Percentiles rank a stretch among this genome's conserved stretches.
Evolutionary conservation across 208 protist species (phyloP).

Genomic region (Spongospora subterranea): DNA sequence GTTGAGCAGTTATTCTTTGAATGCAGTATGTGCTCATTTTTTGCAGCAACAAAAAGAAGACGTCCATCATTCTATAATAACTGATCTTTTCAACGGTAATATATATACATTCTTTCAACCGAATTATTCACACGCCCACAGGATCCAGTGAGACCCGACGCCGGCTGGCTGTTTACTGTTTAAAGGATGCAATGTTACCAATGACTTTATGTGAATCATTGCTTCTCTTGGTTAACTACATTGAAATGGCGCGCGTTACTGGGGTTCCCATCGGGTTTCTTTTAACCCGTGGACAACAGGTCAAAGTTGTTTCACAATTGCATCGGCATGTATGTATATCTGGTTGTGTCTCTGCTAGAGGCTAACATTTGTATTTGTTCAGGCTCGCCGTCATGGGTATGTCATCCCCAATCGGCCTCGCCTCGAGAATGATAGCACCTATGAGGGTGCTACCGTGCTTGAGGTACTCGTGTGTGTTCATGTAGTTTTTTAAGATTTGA

Average conservation of each 20-base stretch:
- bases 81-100: slow-evolving; percentile 66
- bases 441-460: slow-evolving; percentile 97
- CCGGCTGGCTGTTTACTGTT: slow-evolving; percentile 96
- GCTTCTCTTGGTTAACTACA: slow-evolving; percentile 97
- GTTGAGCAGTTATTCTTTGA: slow-evolving; percentile 98
- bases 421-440: slow-evolving; percentile 74
- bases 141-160: slow-evolving; percentile 93
- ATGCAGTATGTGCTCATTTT: slow-evolving; percentile 96
- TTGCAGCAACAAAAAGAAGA: slow-evolving; percentile 99
- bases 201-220: slow-evolving; percentile 95
- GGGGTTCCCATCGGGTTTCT: slow-evolving; percentile 96
- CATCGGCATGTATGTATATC: slow-evolving; percentile 76
- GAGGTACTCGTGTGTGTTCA: slow-evolving; percentile 78
- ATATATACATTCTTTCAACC: not conserved
- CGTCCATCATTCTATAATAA: slow-evolving; percentile 98
- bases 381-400: slow-evolving; percentile 35
- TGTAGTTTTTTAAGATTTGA: not conserved
- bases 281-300: slow-evolving; percentile 95
- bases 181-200: slow-evolving; percentile 85
- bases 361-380: not conserved
- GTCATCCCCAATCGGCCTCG: slow-evolving; percentile 66
- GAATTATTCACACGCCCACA: slow-evolving; percentile 75
- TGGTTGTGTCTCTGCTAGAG: not conserved
- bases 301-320: slow-evolving; percentile 93
- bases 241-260: slow-evolving; percentile 99